Evolutionary conservation across 1,284 basidiomycete species (phyloP).

Genomic region (Amylostereum areolatum): DNA sequence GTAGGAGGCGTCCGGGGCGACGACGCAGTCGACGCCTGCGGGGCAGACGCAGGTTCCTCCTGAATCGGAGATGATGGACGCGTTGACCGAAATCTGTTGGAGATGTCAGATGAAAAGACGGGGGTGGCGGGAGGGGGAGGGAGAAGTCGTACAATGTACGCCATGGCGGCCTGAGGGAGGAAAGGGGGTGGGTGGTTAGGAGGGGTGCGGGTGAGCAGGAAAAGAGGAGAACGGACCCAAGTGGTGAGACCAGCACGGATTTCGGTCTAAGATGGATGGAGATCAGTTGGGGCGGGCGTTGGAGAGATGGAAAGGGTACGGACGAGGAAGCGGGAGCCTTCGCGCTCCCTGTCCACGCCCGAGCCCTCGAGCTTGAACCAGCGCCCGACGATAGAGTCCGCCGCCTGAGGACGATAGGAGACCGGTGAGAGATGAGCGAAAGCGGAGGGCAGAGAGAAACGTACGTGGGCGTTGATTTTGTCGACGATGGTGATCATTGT

Average conservation of each 20-base stretch:
- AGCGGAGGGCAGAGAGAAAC: conserved; percentile 3
- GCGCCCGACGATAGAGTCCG: conserved; percentile 64
- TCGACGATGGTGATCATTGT: conserved; percentile 21
- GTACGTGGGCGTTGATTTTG: conserved; percentile 22
- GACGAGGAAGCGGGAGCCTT: conserved; percentile 71
- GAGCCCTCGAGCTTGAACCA: conserved; percentile 85
- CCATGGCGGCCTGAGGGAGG: conserved; percentile 52
- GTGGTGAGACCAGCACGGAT: conserved; percentile 79
- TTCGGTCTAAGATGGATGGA: conserved; percentile 54
- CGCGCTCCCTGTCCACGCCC: conserved; percentile 69
- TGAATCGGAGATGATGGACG: conserved; percentile 67
- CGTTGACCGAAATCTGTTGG: conserved; percentile 76
- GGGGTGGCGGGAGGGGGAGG: not conserved
- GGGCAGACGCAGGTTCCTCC: conserved; percentile 82
- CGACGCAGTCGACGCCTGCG: conserved; percentile 41
- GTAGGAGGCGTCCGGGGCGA: conserved; percentile 51
- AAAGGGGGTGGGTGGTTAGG: conserved; percentile 1
- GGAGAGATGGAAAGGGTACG: conserved; percentile 19
- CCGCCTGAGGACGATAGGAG: conserved; percentile 41
- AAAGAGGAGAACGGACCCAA: conserved; percentile 48
- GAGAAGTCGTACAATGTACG: conserved; percentile 56
- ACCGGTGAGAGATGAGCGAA: not conserved
- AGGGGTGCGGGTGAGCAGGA: not conserved
- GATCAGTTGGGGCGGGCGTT: not conserved
- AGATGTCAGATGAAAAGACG: not conserved